phyloP scores from a whole-genome alignment of 2,329 filamentous ascomycete species.

The Aspergillus sergii region DNA sequence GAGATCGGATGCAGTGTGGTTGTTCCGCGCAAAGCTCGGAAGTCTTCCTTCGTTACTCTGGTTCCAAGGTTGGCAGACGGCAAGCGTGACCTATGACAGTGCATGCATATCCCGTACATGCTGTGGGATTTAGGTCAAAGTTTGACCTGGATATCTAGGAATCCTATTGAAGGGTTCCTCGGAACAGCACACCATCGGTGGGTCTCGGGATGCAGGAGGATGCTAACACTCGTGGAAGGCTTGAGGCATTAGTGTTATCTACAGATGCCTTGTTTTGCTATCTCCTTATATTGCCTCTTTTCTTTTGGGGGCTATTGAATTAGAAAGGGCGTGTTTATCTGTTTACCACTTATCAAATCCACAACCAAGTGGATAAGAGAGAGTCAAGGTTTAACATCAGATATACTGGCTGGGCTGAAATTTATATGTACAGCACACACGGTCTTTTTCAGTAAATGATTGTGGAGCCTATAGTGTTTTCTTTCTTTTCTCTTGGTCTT shows the following conservation, averaged over 20 bases:
- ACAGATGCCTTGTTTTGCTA: not conserved
- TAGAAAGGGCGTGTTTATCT: not conserved
- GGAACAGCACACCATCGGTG: constrained; percentile 4
- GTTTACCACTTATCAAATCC: no score
- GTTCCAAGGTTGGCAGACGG: not conserved
- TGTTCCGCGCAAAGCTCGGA: not conserved
- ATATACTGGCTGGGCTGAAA: no score
- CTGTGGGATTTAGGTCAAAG: constrained; percentile 1
- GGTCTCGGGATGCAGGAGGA: constrained; percentile 11
- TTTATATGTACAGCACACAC: no score
- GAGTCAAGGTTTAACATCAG: no score
- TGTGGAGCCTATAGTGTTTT: not conserved
- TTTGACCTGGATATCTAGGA: not conserved
- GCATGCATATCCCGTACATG: constrained; percentile 5
- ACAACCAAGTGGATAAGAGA: no score
- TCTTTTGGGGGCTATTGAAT: not conserved
- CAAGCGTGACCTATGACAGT: constrained; percentile 7
- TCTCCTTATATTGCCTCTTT: not conserved
- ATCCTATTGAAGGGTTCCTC: not conserved
- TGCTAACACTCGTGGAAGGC: constrained; percentile 15
- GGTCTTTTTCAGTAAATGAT: no score
- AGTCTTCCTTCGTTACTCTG: not conserved
- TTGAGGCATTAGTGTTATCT: not conserved
- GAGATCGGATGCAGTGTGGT: not conserved
- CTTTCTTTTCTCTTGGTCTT: not conserved